These are phyloP conservation scores for Suhomyces canberraensis DNA, from an alignment of 805 yeast species.

Conservation along the genomic window DNA sequence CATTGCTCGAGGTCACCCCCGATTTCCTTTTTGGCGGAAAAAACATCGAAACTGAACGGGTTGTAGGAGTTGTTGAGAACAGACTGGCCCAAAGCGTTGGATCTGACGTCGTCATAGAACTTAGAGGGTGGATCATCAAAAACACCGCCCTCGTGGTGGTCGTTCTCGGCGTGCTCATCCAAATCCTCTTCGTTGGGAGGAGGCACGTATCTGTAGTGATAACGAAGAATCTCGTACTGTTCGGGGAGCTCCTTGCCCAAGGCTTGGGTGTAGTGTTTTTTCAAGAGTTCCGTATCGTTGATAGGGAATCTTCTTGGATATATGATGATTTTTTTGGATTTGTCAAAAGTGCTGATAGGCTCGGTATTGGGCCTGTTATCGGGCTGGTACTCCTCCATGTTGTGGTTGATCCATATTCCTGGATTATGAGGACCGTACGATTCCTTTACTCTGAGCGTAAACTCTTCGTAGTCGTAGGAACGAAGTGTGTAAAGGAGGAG, in stretches of 20 bases:
- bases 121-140: background rate
- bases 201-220: conserved; percentile 1
- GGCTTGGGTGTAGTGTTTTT: conserved; percentile 2
- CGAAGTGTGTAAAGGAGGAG: background rate
- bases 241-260: background rate
- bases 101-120: background rate
- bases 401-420: background rate
- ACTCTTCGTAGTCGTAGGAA: background rate
- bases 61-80: background rate
- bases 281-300: background rate
- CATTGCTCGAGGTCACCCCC: conserved; percentile 1
- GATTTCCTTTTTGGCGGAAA: background rate
- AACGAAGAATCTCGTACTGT: conserved; percentile 1
- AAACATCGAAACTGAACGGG: conserved; percentile 1
- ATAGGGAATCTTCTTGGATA: conserved; percentile 1
- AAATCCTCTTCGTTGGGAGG: background rate
- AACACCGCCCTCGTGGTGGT: background rate
- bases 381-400: background rate
- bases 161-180: background rate
- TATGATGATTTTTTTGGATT: conserved; percentile 2
- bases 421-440: background rate
- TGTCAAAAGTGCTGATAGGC: conserved; percentile 1
- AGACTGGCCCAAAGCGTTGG: background rate
- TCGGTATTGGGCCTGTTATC: background rate
- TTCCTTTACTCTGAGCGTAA: background rate